A percentile compares a stretch with the other conserved stretches of the same genome.
phyloP scores from a whole-genome alignment of 1,284 basidiomycete genomes.

The Naganishia cerealis region DNA sequence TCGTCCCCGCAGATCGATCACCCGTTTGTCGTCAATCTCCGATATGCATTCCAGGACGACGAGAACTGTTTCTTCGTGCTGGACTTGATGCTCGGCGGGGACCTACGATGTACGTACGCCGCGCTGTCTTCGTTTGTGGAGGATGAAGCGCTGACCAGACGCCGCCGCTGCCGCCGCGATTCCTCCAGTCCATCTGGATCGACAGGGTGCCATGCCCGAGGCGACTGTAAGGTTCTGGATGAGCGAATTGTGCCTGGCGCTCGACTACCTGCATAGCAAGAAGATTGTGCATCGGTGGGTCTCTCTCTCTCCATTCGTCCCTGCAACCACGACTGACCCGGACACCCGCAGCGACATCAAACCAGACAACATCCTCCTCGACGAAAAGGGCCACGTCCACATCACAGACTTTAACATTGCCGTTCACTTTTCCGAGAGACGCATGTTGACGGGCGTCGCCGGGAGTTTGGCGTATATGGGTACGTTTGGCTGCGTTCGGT shows the following conservation, averaged over 20 bases:
- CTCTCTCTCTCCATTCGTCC: not conserved
- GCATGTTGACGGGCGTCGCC: slow-evolving; percentile 81
- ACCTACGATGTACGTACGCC: slow-evolving; percentile 73
- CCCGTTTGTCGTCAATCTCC: slow-evolving; percentile 87
- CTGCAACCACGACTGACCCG: not conserved
- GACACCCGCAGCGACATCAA: slow-evolving; percentile 73
- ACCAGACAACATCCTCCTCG: slow-evolving; percentile 93
- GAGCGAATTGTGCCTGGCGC: slow-evolving; percentile 78
- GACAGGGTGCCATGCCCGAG: slow-evolving; percentile 73
- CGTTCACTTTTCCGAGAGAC: slow-evolving; percentile 85
- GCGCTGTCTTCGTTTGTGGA: not conserved
- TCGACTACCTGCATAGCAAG: slow-evolving; percentile 85
- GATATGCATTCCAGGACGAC: slow-evolving; percentile 97
- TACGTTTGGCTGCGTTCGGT: slow-evolving; percentile 36
- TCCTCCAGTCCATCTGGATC: slow-evolving; percentile 92
- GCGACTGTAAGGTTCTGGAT: slow-evolving; percentile 83
- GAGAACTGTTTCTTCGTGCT: slow-evolving; percentile 97
- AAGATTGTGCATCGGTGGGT: slow-evolving; percentile 88
- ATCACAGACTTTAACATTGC: slow-evolving; percentile 98
- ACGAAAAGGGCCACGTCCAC: slow-evolving; percentile 88
- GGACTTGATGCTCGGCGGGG: slow-evolving; percentile 93
- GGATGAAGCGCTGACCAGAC: not conserved
- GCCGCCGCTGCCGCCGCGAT: no score
- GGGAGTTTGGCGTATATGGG: slow-evolving; percentile 98
- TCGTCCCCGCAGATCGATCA: slow-evolving; percentile 72